A percentile compares a stretch with the other conserved stretches of the same genome.
Conservation (phyloP, 1,284 basidiomycete genomes). For the Phylloporus gajari region DNA sequence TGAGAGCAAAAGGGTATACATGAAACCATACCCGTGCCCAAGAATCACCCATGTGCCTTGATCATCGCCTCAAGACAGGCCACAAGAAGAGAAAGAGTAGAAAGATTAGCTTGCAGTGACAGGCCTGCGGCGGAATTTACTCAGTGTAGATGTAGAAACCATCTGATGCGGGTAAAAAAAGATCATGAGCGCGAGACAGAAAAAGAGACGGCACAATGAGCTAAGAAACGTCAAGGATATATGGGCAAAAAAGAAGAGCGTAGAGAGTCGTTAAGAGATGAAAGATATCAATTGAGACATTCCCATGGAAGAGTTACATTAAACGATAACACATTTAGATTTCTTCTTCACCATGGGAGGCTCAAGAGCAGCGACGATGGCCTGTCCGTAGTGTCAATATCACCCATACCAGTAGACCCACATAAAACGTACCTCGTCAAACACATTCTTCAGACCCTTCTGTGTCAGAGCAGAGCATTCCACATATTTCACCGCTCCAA, state of each 20-base stretch:
- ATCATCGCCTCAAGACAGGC: constrained; percentile 13
- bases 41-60: constrained; percentile 28
- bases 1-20: too few species aligned
- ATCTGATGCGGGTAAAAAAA: constrained; percentile 33
- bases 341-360: constrained; percentile 91
- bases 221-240: constrained; percentile 49
- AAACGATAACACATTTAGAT: constrained; percentile 87
- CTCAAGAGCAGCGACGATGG: constrained; percentile 97
- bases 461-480: constrained; percentile 99
- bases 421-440: constrained; percentile 85
- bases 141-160: constrained; percentile 36
- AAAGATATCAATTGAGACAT: constrained; percentile 46
- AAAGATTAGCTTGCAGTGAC: too few species aligned
- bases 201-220: constrained; percentile 30
- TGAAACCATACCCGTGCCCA: constrained; percentile 14
- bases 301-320: constrained; percentile 49
- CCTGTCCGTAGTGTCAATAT: constrained; percentile 59
- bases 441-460: constrained; percentile 99
- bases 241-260: constrained; percentile 48
- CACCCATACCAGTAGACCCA: constrained; percentile 5
- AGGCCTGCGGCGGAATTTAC: constrained; percentile 42
- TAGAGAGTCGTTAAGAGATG: too few species aligned
- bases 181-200: constrained; percentile 6
- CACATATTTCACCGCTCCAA: constrained; percentile 98
- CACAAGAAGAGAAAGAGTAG: constrained; percentile 17